These are phyloP conservation scores for Amylostereum areolatum DNA, from an alignment of 1,284 basidiomycete species.

Conservation along the genomic window DNA sequence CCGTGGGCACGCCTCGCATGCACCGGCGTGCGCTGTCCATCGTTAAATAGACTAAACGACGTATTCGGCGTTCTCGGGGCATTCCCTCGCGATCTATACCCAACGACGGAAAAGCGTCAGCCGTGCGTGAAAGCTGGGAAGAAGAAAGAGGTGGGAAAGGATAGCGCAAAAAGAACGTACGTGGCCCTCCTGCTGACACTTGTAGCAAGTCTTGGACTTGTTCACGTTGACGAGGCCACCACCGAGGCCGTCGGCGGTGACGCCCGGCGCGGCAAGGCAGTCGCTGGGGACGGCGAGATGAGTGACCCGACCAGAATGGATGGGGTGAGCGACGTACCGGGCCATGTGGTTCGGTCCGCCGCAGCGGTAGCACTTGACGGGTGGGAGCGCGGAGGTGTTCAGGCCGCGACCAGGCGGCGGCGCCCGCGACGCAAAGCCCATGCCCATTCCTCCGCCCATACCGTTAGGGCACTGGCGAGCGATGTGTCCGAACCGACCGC, in stretches of 20 bases:
- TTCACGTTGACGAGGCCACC: constrained; percentile 28
- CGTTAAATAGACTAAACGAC: constrained; percentile 15
- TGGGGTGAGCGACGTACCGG: constrained; percentile 36
- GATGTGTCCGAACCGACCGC: constrained; percentile 76
- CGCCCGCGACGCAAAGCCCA: constrained; percentile 55
- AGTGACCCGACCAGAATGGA: constrained; percentile 1
- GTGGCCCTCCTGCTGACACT: constrained; percentile 81
- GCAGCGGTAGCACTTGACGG: constrained; percentile 79
- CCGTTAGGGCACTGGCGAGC: constrained; percentile 67
- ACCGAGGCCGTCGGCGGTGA: constrained; percentile 34
- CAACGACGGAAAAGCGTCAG: background rate
- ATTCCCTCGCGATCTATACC: constrained; percentile 69
- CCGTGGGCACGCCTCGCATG: no score
- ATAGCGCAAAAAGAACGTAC: constrained; percentile 34
- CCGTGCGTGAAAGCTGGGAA: background rate
- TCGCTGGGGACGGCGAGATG: constrained; percentile 38
- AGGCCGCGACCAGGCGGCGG: constrained; percentile 67
- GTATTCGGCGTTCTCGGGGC: constrained; percentile 52
- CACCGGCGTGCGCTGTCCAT: no score
- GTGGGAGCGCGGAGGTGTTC: constrained; percentile 71
- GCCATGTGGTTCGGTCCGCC: constrained; percentile 81
- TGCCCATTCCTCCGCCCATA: constrained; percentile 27
- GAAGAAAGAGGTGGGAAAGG: background rate
- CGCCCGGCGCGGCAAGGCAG: constrained; percentile 69
- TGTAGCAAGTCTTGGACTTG: constrained; percentile 78